These are phyloP conservation scores for Melaleuca alternifolia DNA, from an alignment of 345 rosid genomes.

Conservation along the genomic window DNA sequence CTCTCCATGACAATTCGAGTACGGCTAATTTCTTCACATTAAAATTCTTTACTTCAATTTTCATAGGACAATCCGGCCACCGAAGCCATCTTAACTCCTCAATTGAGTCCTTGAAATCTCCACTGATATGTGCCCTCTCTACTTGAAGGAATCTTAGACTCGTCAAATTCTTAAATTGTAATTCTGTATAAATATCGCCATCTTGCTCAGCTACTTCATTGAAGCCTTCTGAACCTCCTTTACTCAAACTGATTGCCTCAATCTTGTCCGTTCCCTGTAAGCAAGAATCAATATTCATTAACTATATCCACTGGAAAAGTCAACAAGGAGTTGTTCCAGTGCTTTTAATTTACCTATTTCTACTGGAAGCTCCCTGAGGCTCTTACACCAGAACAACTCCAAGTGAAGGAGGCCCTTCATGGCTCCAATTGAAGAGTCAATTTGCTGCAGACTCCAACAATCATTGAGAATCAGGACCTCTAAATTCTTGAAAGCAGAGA, in stretches of 20 bases:
- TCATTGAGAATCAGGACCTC: background rate
- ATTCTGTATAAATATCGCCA: too few species aligned
- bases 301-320: too few species aligned
- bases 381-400: too few species aligned
- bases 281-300: background rate
- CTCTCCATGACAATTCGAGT: accelerated
- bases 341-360: too few species aligned
- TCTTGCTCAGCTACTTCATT: too few species aligned
- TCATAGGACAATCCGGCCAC: background rate
- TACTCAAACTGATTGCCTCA: background rate
- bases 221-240: too few species aligned
- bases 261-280: background rate
- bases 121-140: background rate
- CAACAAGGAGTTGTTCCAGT: too few species aligned
- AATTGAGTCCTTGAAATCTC: background rate
- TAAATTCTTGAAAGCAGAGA: background rate
- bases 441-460: too few species aligned
- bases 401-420: too few species aligned
- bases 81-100: background rate
- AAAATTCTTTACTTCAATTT: too few species aligned
- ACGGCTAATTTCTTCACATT: background rate
- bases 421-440: too few species aligned
- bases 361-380: too few species aligned
- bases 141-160: background rate
- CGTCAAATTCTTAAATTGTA: background rate